These are phyloP conservation scores for Scutellaria baicalensis DNA, from an alignment of 257 asterid genomes.

Conservation along the genomic window DNA sequence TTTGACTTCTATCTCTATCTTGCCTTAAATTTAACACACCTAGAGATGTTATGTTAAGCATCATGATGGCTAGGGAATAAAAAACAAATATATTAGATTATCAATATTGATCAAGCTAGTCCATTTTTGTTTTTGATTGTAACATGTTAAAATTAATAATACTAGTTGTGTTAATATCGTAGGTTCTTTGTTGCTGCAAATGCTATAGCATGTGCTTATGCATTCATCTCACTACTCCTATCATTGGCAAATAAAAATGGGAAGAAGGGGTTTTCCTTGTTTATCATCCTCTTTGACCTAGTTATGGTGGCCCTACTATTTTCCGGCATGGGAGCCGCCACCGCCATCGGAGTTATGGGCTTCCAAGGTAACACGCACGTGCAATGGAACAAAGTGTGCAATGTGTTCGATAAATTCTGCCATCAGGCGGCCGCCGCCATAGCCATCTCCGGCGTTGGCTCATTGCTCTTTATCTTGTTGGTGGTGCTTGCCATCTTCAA, in stretches of 20 bases:
- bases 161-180: neutral
- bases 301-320: slow-evolving; percentile 60
- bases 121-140: too few species aligned
- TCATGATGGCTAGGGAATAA: too few species aligned
- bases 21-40: too few species aligned
- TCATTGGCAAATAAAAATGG: slow-evolving; percentile 26
- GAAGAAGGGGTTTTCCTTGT: slow-evolving; percentile 11
- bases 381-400: slow-evolving; percentile 57
- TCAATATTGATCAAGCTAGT: too few species aligned
- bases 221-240: slow-evolving; percentile 37
- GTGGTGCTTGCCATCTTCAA: slow-evolving; percentile 9
- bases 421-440: slow-evolving; percentile 33
- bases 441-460: slow-evolving; percentile 32
- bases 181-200: slow-evolving; percentile 65
- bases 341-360: slow-evolving; percentile 52
- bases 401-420: slow-evolving; percentile 42
- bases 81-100: too few species aligned
- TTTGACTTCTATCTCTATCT: too few species aligned
- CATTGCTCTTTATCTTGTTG: slow-evolving; percentile 28
- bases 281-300: slow-evolving; percentile 39
- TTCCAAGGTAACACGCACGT: slow-evolving; percentile 53
- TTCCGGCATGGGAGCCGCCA: slow-evolving; percentile 50
- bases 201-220: slow-evolving; percentile 51
- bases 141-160: too few species aligned
- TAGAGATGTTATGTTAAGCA: too few species aligned